Evolutionary conservation across 441 rosid genomes (phyloP).

Genomic region (Codiaeum variegatum): DNA sequence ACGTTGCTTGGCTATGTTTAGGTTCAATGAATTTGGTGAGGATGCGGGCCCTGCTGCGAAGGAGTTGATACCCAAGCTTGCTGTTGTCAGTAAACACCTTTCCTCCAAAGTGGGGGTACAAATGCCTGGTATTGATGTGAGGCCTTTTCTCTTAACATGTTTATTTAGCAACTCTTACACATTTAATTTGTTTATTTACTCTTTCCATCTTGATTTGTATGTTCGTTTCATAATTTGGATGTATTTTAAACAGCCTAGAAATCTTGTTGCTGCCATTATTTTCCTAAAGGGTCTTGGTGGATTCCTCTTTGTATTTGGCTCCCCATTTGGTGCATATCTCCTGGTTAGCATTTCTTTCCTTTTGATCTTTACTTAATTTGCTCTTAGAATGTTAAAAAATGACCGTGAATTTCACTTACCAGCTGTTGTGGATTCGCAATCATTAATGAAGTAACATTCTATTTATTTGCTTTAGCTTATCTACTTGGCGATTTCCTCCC

Average conservation of each 20-base stretch:
- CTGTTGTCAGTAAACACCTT: conserved; percentile 24
- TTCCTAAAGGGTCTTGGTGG: conserved; percentile 46
- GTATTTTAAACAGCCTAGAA: conserved; percentile 28
- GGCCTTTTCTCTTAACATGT: neutral
- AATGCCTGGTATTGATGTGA: conserved; percentile 38
- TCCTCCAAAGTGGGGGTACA: conserved; percentile 20
- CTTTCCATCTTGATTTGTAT: neutral
- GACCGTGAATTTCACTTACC: neutral
- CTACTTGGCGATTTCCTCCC: conserved; percentile 31
- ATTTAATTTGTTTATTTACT: neutral
- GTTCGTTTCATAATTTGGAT: neutral
- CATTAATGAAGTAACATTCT: neutral
- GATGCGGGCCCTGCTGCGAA: conserved; percentile 42
- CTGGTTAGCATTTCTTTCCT: conserved; percentile 32
- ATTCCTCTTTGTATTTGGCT: conserved; percentile 42
- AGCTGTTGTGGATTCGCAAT: neutral
- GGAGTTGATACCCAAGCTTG: conserved; percentile 34
- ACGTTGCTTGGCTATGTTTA: conserved; percentile 1
- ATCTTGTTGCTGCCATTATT: conserved; percentile 27
- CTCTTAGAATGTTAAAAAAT: neutral
- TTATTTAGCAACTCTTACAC: neutral
- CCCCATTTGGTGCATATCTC: conserved; percentile 42
- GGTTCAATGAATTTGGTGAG: conserved; percentile 41
- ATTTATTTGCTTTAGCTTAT: conserved; percentile 28
- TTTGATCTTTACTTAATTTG: neutral